Conservation (phyloP, 176 grass and related monocot genomes). For the Oryza longistaminata region DNA sequence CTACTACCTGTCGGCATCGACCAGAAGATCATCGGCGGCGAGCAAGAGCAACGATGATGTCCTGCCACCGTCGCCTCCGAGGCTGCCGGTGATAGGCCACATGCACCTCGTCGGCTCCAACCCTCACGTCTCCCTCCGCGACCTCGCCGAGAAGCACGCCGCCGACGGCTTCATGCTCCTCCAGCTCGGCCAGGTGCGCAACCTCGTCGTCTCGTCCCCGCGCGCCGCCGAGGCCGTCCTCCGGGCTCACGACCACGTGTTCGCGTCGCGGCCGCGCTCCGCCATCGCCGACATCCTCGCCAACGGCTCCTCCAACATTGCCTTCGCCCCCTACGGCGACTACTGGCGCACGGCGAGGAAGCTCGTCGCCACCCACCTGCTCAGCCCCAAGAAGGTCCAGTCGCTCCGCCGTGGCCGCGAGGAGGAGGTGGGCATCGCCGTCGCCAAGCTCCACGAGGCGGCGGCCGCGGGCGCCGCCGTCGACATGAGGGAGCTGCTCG, state of each 20-base stretch:
- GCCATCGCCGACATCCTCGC: neutral
- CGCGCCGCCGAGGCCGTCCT: constrained; percentile 39
- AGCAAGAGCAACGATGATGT: too few species aligned
- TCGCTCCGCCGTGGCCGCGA: neutral
- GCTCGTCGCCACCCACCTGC: constrained; percentile 36
- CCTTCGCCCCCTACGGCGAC: constrained; percentile 37
- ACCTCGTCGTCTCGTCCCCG: constrained; percentile 49
- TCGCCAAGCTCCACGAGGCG: neutral
- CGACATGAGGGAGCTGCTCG: constrained; percentile 45
- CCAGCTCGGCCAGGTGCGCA: constrained; percentile 47
- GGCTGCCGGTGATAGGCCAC: constrained; percentile 47
- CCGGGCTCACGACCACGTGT: constrained; percentile 54
- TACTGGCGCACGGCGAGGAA: constrained; percentile 46
- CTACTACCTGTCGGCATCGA: neutral
- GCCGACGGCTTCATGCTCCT: constrained; percentile 44
- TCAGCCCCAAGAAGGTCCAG: constrained; percentile 29
- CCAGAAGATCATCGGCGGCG: neutral
- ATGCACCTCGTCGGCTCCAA: constrained; percentile 47
- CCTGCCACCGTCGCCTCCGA: constrained; percentile 50
- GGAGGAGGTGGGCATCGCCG: constrained; percentile 6
- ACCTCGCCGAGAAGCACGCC: constrained; percentile 25
- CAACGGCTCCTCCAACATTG: constrained; percentile 31
- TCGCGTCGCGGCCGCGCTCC: constrained; percentile 48
- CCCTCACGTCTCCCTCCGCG: constrained; percentile 43
- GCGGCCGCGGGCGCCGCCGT: neutral